Percentiles rank a stretch among this genome's conserved stretches.
phyloP scores from a whole-genome alignment of 225 moss, liverwort and hornwort genomes.

The Thuidium tamariscinum region DNA sequence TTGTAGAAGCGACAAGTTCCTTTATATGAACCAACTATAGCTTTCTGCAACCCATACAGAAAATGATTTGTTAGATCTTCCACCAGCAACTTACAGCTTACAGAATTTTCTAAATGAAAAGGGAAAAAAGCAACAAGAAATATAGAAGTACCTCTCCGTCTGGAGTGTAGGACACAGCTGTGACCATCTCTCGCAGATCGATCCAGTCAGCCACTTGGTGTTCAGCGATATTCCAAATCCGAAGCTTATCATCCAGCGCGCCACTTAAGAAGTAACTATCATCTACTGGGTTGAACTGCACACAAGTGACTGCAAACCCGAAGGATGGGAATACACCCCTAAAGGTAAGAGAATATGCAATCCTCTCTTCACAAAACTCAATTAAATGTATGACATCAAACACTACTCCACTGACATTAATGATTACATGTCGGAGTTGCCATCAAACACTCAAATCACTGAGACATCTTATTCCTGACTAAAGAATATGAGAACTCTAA shows the following conservation, averaged over 20 bases:
- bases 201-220: conserved; percentile 98
- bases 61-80: background rate
- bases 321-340: background rate
- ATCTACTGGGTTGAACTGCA: conserved; percentile 91
- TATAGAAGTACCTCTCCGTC: conserved; percentile 64
- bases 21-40: conserved; percentile 90
- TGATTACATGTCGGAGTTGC: background rate
- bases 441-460: background rate
- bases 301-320: conserved; percentile 70
- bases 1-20: conserved; percentile 90
- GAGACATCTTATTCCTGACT: background rate
- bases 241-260: conserved; percentile 84
- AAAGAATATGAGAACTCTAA: background rate
- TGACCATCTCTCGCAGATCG: conserved; percentile 92
- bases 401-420: background rate
- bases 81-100: conserved; percentile 6
- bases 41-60: conserved; percentile 46
- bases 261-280: conserved; percentile 93
- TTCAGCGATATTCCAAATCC: conserved; percentile 89
- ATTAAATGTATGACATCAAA: background rate
- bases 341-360: background rate
- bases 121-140: background rate
- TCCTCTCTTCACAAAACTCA: background rate
- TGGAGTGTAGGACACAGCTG: conserved; percentile 75
- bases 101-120: background rate